Conservation (phyloP, 495 filamentous ascomycete genomes). For the Aspergillus affinis region DNA sequence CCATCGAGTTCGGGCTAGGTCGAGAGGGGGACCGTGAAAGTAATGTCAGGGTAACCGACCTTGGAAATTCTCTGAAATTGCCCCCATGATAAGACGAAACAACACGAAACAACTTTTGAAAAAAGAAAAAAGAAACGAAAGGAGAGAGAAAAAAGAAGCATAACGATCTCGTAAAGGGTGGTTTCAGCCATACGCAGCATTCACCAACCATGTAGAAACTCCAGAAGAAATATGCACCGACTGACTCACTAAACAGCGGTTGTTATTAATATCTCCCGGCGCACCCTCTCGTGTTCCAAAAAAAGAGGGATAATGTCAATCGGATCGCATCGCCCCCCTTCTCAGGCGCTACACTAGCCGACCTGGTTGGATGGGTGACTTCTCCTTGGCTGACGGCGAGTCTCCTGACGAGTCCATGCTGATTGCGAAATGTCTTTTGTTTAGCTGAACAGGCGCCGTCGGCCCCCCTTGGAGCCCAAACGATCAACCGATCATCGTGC, state of each 20-base stretch:
- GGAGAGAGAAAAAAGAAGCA: neutral
- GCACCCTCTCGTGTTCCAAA: neutral
- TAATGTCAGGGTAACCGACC: neutral
- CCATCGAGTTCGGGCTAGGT: neutral
- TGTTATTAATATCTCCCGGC: slow-evolving; percentile 6
- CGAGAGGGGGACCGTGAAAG: neutral
- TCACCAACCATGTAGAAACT: neutral
- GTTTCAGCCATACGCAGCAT: neutral
- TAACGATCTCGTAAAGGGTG: neutral
- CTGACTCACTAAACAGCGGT: neutral
- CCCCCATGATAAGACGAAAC: slow-evolving; percentile 1
- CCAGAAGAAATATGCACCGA: neutral
- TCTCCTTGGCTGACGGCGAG: slow-evolving; percentile 15
- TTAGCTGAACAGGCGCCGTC: slow-evolving; percentile 8
- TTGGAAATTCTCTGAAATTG: slow-evolving; percentile 6
- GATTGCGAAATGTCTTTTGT: neutral
- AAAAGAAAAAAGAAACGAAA: neutral
- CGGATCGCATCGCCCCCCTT: slow-evolving; percentile 13
- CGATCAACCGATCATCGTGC: slow-evolving; percentile 15
- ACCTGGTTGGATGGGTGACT: slow-evolving; percentile 2
- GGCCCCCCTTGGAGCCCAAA: neutral
- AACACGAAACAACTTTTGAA: neutral
- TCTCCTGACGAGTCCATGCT: slow-evolving; percentile 26
- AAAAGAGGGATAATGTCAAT: slow-evolving; percentile 4
- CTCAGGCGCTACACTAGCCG: slow-evolving; percentile 17